A percentile compares a stretch with the other conserved stretches of the same genome.
These are phyloP conservation scores for Metschnikowia koreensis DNA, from an alignment of 805 yeast genomes.

Conservation along the genomic window DNA sequence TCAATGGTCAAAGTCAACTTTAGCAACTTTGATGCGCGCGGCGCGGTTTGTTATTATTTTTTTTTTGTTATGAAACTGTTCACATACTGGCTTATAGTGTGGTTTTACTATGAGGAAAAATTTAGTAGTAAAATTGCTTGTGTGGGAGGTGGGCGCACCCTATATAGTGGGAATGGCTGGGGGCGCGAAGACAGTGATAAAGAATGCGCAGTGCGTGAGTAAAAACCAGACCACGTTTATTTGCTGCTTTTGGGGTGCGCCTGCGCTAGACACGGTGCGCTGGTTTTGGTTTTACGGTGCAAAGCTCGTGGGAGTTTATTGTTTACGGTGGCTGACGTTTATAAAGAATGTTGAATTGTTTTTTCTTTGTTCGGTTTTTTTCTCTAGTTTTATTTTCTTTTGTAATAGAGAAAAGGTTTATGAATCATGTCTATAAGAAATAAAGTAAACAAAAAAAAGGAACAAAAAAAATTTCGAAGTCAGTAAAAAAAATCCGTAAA, in stretches of 20 bases:
- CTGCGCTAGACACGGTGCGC: not conserved
- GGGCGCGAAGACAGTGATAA: conserved; percentile 18
- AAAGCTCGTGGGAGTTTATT: not conserved
- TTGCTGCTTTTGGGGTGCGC: conserved; percentile 11
- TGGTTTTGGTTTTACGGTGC: not conserved
- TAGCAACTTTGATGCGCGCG: conserved; percentile 12
- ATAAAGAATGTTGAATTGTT: no score
- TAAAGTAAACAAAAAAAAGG: no score
- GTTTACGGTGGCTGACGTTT: not conserved
- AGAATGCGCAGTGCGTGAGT: conserved; percentile 20
- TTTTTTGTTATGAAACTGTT: conserved; percentile 1
- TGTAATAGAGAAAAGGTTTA: no score
- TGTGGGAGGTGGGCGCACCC: conserved; percentile 21
- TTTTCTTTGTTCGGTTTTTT: no score
- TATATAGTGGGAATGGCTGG: conserved; percentile 20
- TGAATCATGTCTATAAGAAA: no score
- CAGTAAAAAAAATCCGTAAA: no score
- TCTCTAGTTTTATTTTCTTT: no score
- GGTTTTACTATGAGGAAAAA: conserved; percentile 19
- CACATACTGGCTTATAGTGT: conserved; percentile 20
- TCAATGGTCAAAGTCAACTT: not conserved
- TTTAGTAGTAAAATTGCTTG: conserved; percentile 17
- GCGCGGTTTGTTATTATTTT: conserved; percentile 11
- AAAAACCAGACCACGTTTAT: conserved; percentile 14
- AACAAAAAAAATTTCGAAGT: no score